Evolutionary conservation across 768 basidiomycete species (phyloP), one percentile per base, ranked within the genome.

Genomic region (Panaeolus papilionaceus): DNA sequence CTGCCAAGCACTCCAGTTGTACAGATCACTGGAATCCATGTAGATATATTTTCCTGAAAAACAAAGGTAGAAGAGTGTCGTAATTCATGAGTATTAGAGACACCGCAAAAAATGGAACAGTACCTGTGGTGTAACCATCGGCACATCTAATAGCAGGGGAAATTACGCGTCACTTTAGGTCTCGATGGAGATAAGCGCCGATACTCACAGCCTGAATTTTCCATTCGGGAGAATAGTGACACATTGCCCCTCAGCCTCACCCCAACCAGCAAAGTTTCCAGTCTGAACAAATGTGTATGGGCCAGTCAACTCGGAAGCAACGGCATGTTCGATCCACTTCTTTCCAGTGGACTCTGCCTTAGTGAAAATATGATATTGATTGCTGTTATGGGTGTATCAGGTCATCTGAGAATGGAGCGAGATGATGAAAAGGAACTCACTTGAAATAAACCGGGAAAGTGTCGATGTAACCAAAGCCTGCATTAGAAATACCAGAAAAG

Each of bases 241-340:
- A 64, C 76, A 77, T 26, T 75, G 73, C 8, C 77, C 79, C 67
- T 79, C 78, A 28, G 75, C 76, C 40, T 77, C 74, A 11, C 77
- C 78, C 78, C 79, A 79, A 7, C 76, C 74, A 45, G 79, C 77
- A 65, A 79, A 78, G 66, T 79, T 70, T 4, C 78, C 79, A 1
- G 73, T 77, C 65, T 79, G 79, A 4, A 76, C 75, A 67, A 78
- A 79, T 4, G 68, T 69, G 68, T 79, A 79, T 2, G 79, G 78
- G 3, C 78, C 79, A 20, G 78, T 78, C 39, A 78, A 72, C 1
- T 75, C 75, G 7, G 73, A 72, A 1, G 77, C 72, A 10, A 75
- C 76, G n/a, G 76, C 78, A 42, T 79, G 77, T 63, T 79, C 77
- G 23, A 79, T 64, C 14, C 69, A 69, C 68, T 79, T 79, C 63